Evolutionary conservation across 225 moss, liverwort and hornwort genomes (phyloP), one percentile per base, ranked within the genome.

Genomic region (Straminergon stramineum): DNA sequence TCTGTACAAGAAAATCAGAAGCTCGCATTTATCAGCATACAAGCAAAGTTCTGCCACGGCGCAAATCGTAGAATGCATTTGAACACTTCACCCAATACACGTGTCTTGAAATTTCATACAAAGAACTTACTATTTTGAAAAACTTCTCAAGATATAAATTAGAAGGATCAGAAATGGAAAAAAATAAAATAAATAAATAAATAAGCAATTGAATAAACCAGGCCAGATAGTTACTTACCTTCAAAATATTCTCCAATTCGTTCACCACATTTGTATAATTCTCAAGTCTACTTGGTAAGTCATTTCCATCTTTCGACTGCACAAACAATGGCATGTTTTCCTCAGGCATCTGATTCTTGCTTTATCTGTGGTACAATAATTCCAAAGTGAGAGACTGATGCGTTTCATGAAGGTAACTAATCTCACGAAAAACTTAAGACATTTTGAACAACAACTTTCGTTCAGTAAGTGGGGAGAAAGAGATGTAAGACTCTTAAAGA

Each of bases 281-380:
- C 77, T 88, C 66, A 74, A 92, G 84, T 68, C 82, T 87, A 82
- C 84, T 89, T 26, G 92, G 87, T 87, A 91, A 86, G 41, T 94
- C 91, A 63, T 83, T 67, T 88, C 94, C 93, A 87, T 95, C 93
- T 90, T 94, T 95, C 87, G 92, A 91, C 94, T 95, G 91, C 91
- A 91, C 87, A 92, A 74, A 88, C 83, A 88, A 89, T 68, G 85
- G 82, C 81, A 84, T 86, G 81, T 81, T 69, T 87, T 86, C 74
- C 91, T 91, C 88, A 88, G 85, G 88, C 60, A 77, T 83, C 83
- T 90, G 90, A 87, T 62, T 90, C 87, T 90, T 90, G 87, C 83
- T 87, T 84, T 86, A 86, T 83, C 83, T 90, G 87, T 90, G 87
- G 76, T 87, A 87, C 87, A 87, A 77, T 87, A 39, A 62, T 87